phyloP scores from a whole-genome alignment of 495 filamentous ascomycete species.

The Halenospora varia region DNA sequence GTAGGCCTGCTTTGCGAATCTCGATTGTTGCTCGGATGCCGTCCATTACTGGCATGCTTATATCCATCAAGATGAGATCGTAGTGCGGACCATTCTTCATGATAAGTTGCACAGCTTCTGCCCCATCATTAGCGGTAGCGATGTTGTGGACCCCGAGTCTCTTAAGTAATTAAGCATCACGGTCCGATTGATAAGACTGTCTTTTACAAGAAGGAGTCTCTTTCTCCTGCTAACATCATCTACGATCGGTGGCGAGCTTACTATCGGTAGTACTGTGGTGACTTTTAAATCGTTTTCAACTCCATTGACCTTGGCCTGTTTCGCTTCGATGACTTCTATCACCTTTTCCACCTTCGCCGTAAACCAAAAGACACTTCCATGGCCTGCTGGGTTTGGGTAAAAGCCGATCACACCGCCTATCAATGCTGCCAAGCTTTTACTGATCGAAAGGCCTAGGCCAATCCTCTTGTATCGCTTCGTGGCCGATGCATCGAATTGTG shows the following conservation, averaged over 20 bases:
- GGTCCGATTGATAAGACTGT: slow-evolving; percentile 61
- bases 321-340: slow-evolving; percentile 23
- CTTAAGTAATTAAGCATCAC: slow-evolving; percentile 51
- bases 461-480: slow-evolving; percentile 79
- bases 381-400: slow-evolving; percentile 44
- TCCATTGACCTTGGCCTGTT: neutral
- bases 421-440: slow-evolving; percentile 64
- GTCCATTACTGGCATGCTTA: slow-evolving; percentile 48
- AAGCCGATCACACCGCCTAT: slow-evolving; percentile 67
- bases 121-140: slow-evolving; percentile 51
- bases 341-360: slow-evolving; percentile 47
- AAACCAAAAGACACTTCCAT: slow-evolving; percentile 59
- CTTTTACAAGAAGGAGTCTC: slow-evolving; percentile 52
- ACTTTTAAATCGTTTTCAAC: slow-evolving; percentile 25
- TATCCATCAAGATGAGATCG: slow-evolving; percentile 52
- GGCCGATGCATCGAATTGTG: slow-evolving; percentile 70
- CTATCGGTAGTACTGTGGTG: slow-evolving; percentile 17
- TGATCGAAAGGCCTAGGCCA: slow-evolving; percentile 74
- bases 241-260: slow-evolving; percentile 6
- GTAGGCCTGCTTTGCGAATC: slow-evolving; percentile 33
- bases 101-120: slow-evolving; percentile 50
- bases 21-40: slow-evolving; percentile 35
- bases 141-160: slow-evolving; percentile 50
- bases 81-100: slow-evolving; percentile 46
- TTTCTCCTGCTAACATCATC: slow-evolving; percentile 31